Base-by-base conservation (phyloP, 306 rosid species). In the Fragaria iinumae region DNA sequence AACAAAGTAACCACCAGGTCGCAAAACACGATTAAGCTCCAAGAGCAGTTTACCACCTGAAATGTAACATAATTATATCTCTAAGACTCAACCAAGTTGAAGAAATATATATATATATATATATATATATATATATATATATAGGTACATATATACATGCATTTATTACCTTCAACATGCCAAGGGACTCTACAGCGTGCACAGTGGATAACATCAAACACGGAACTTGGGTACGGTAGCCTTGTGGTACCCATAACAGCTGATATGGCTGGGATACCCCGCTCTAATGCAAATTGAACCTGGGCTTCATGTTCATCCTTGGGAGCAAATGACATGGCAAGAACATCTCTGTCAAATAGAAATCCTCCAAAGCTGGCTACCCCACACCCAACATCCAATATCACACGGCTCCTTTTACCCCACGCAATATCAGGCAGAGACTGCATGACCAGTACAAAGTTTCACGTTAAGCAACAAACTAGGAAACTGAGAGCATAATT, bases 181-280 rank as follows among this genome's bases (percentile, higher is more conserved):
- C 98, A 93, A 80, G 98, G 96, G 77, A 93, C 98, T 87, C 98
- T 91, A 80, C 98, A 93, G 39, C 96, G 98, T 7, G 98, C 98
- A 77, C 98, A 93, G 76, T 93, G 98, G 69, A 93, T 25, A 76
- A 93, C 76, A 87, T 93, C 98, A 83, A 91, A 93, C 71, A 93
- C 94, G 67, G 86, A 78, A 73, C 93, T 76, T 10, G 98, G 96
- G 78, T 81, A 93, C 50, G 91, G 91, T 59, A 93, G 88, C 76
- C 98, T 88, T 80, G 84, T 87, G 62, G 87, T 73, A 56, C 98
- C 98, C 98, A 93, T 93, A 57, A 87, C 98, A 49, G 90, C 92
- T 71, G 87, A 78, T 78, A 84, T 88, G 53, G 98, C 96, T 4
- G 98, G 98, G 77, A 93, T 93, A 75, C 98, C 98, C 23, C 98